Evolutionary conservation across 257 asterid genomes (phyloP).

Genomic region (Solanum bulbocastanum): DNA sequence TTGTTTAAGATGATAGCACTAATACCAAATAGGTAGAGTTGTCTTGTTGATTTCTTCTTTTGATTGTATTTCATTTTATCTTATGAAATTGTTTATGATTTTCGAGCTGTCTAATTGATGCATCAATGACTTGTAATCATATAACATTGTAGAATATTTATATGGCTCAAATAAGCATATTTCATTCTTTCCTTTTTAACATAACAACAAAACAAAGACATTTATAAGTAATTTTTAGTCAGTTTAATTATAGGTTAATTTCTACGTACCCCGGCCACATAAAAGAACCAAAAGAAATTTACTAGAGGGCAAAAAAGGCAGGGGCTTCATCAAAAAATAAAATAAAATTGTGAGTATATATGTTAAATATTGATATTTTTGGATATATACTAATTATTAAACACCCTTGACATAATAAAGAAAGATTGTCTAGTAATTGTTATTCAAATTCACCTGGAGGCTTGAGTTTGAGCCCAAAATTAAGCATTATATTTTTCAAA

Average conservation of each 20-base stretch:
- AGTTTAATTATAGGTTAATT: not conserved
- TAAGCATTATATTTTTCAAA: no score
- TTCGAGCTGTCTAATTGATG: not conserved
- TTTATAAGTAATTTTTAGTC: no score
- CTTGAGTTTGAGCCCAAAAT: not conserved
- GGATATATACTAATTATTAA: no score
- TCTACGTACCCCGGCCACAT: not conserved
- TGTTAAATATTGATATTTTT: no score
- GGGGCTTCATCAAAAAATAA: not conserved
- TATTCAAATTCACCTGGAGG: not conserved
- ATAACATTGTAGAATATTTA: no score
- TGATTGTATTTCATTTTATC: no score
- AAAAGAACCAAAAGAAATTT: not conserved
- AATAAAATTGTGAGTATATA: no score
- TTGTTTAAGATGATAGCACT: no score
- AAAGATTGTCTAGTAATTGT: accelerated
- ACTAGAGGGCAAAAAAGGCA: not conserved
- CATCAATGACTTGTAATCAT: not conserved
- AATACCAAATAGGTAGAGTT: no score
- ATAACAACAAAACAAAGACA: not conserved
- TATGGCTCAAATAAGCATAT: not conserved
- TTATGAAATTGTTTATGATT: not conserved
- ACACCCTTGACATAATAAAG: no score
- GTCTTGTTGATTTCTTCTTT: not conserved
- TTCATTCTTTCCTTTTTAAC: not conserved